Conservation (phyloP, 768 basidiomycete genomes). For the Macrocybe gigantea region DNA sequence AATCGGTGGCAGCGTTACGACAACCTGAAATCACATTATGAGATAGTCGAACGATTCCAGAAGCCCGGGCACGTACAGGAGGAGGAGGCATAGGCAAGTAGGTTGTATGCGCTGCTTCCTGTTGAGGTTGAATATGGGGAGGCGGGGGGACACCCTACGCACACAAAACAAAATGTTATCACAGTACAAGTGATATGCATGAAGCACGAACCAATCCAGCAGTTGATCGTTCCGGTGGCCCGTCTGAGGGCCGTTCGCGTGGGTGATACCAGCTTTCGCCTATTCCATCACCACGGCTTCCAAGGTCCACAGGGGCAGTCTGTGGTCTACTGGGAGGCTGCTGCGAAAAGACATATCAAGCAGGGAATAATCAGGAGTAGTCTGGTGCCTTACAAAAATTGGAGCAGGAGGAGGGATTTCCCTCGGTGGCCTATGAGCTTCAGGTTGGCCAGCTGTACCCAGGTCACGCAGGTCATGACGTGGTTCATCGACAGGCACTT, state of each 20-base stretch:
- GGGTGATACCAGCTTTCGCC: constrained; percentile 27
- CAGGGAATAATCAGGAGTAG: no score
- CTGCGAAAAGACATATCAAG: background rate
- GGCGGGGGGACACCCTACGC: constrained; percentile 15
- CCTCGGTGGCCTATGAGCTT: no score
- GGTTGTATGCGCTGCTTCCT: no score
- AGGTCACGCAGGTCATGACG: no score
- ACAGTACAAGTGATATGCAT: no score
- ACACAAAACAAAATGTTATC: background rate
- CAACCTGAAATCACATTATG: no score
- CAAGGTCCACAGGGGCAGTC: constrained; percentile 20
- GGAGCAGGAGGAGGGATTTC: no score
- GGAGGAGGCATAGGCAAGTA: constrained; percentile 40
- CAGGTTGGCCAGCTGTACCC: no score
- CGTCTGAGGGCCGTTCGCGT: background rate
- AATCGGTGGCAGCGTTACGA: no score
- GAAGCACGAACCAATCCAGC: background rate
- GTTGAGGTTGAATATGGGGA: constrained; percentile 14
- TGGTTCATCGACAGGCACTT: no score
- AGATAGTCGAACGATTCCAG: background rate
- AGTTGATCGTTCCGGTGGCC: constrained; percentile 2
- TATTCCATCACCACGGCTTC: background rate
- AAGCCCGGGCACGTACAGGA: constrained; percentile 36
- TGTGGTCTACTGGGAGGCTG: constrained; percentile 12
- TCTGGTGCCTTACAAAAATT: no score